A percentile compares a stretch with the other conserved stretches of the same genome.
These are phyloP conservation scores for Penicillium angulare DNA, from an alignment of 495 filamentous ascomycete genomes.

Conservation along the genomic window DNA sequence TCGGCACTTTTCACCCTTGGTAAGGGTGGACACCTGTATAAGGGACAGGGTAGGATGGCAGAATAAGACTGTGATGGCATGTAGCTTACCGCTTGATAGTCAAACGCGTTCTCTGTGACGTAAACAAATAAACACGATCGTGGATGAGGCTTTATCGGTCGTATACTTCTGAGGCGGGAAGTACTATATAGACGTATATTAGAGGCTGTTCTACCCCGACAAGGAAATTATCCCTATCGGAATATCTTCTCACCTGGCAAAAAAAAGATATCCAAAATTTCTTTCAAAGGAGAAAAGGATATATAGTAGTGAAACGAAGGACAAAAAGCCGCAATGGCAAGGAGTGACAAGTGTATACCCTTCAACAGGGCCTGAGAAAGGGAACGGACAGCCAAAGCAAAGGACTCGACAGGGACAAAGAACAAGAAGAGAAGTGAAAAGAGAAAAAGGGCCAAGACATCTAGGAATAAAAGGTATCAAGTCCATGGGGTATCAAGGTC, in stretches of 20 bases:
- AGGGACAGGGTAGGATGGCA: conserved; percentile 2
- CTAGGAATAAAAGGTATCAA: background rate
- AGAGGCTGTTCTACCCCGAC: background rate
- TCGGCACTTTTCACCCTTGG: conserved; percentile 9
- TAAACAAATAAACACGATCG: conserved; percentile 23
- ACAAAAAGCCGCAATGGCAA: background rate
- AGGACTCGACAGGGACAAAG: background rate
- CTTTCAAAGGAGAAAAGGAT: background rate
- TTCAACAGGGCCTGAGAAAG: background rate
- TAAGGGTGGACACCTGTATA: background rate
- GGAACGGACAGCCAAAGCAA: conserved; percentile 1
- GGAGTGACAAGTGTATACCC: background rate
- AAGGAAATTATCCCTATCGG: background rate
- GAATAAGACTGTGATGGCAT: conserved; percentile 9
- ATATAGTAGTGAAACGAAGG: background rate
- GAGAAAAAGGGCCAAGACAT: background rate
- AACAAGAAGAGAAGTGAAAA: background rate
- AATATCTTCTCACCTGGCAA: background rate
- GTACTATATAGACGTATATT: background rate
- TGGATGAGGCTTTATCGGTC: conserved; percentile 4
- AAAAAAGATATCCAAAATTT: background rate
- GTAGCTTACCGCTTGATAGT: conserved; percentile 19
- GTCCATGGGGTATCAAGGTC: background rate
- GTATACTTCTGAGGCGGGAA: conserved; percentile 5
- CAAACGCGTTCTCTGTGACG: conserved; percentile 21